Conservation (phyloP, 805 yeast genomes). For the Isabelozyma rhagii region DNA sequence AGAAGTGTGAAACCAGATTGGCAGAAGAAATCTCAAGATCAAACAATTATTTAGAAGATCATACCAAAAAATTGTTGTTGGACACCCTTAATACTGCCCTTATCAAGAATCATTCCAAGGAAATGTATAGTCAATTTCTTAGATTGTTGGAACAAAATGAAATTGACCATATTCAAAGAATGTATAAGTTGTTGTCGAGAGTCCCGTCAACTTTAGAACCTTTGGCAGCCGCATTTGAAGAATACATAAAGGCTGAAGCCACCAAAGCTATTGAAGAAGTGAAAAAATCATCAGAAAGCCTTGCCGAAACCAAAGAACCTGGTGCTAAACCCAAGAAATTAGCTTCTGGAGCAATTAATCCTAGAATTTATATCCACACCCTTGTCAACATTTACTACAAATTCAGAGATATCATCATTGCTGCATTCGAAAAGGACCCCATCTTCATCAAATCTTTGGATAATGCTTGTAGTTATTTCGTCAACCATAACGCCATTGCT, state of each 20-base stretch:
- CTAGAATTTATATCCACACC: slow-evolving; percentile 77
- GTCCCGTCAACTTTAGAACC: slow-evolving; percentile 80
- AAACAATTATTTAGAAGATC: slow-evolving; percentile 77
- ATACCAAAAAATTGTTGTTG: slow-evolving; percentile 73
- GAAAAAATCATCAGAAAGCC: slow-evolving; percentile 29
- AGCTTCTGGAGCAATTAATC: slow-evolving; percentile 46
- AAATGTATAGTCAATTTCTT: slow-evolving; percentile 73
- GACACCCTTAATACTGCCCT: slow-evolving; percentile 73
- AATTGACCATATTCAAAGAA: slow-evolving; percentile 68
- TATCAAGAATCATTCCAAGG: slow-evolving; percentile 73
- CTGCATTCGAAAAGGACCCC: slow-evolving; percentile 70
- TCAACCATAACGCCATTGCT: slow-evolving; percentile 81
- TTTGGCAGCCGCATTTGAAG: slow-evolving; percentile 67
- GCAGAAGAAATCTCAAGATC: slow-evolving; percentile 80
- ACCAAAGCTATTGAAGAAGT: slow-evolving; percentile 53
- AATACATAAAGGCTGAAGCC: slow-evolving; percentile 58
- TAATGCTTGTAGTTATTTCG: slow-evolving; percentile 79
- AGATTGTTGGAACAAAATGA: slow-evolving; percentile 71
- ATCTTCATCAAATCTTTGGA: slow-evolving; percentile 85
- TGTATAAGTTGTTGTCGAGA: slow-evolving; percentile 72
- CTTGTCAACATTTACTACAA: slow-evolving; percentile 66
- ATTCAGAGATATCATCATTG: slow-evolving; percentile 60
- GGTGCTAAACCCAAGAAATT: slow-evolving; percentile 15
- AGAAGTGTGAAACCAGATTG: slow-evolving; percentile 77
- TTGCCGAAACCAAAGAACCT: slow-evolving; percentile 7